Conservation (phyloP, 176 grass and related monocot species). For the Triticum urartu region DNA sequence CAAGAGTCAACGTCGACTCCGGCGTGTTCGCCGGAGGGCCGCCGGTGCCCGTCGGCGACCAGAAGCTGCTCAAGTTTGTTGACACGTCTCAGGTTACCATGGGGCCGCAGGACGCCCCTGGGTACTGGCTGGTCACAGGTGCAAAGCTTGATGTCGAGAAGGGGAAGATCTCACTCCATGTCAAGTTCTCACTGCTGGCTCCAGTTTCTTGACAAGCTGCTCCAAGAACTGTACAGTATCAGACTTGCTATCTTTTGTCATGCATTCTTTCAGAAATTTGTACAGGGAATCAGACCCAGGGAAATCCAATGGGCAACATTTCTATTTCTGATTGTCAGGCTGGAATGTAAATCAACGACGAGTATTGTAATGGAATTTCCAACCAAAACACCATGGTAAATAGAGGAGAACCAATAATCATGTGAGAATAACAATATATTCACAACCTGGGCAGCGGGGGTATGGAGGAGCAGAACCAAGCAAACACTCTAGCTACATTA, state of each 20-base stretch:
- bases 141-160: constrained; percentile 78
- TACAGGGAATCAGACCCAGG: neutral
- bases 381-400: neutral
- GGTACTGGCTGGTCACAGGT: constrained; percentile 87
- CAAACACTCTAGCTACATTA: constrained; percentile 35
- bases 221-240: constrained; percentile 19
- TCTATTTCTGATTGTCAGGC: neutral
- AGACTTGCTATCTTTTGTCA: neutral
- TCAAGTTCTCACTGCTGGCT: constrained; percentile 84
- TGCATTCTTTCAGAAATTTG: neutral
- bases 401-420: constrained; percentile 11
- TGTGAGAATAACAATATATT: constrained; percentile 65
- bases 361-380: neutral
- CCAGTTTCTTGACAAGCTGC: constrained; percentile 41
- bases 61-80: constrained; percentile 76
- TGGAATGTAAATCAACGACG: neutral
- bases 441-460: constrained; percentile 60
- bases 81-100: constrained; percentile 69
- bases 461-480: constrained; percentile 29
- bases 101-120: constrained; percentile 75
- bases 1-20: constrained; percentile 51
- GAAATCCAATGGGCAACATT: neutral
- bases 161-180: constrained; percentile 75
- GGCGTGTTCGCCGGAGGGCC: constrained; percentile 61
- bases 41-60: constrained; percentile 57